Conservation (phyloP, 2,329 filamentous ascomycete species). For the Emmonsia crescens region DNA sequence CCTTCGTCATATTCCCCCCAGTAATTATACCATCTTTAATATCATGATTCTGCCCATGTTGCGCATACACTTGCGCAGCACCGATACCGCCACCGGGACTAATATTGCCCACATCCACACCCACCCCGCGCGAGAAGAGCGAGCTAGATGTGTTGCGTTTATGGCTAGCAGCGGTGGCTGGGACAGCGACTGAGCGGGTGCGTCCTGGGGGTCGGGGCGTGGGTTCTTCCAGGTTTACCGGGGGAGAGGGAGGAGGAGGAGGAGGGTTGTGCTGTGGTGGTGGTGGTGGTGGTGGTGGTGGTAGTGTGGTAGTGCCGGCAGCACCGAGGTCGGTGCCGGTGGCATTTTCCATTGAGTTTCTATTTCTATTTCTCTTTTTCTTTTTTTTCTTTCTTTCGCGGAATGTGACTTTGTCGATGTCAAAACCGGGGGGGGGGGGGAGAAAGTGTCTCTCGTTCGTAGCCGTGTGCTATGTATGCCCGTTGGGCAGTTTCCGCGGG, state of each 20-base stretch:
- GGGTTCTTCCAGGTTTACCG: background rate
- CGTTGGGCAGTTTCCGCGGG: no score
- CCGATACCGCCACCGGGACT: slow-evolving; percentile 12
- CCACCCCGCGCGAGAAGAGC: slow-evolving; percentile 16
- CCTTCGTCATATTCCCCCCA: no score
- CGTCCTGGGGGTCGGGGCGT: background rate
- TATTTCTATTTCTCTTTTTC: no score
- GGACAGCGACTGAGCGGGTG: background rate
- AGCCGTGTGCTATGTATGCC: no score
- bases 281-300: background rate
- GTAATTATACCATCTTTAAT: slow-evolving; percentile 17
- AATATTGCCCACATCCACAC: slow-evolving; percentile 4
- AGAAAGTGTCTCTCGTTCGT: no score
- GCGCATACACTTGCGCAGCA: slow-evolving; percentile 9
- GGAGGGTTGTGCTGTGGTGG: background rate
- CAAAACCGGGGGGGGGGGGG: no score
- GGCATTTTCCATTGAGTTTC: slow-evolving; percentile 12
- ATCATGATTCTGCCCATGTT: slow-evolving; percentile 18
- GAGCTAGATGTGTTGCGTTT: slow-evolving; percentile 20
- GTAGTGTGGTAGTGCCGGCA: background rate
- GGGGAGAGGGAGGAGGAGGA: background rate
- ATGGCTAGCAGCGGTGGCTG: no score
- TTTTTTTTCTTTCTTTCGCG: no score
- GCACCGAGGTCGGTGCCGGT: no score
- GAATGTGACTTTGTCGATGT: no score